Evolutionary conservation across 495 filamentous ascomycete genomes (phyloP), one percentile per base, ranked within the genome.

Genomic region (Gamarada debralockiae): DNA sequence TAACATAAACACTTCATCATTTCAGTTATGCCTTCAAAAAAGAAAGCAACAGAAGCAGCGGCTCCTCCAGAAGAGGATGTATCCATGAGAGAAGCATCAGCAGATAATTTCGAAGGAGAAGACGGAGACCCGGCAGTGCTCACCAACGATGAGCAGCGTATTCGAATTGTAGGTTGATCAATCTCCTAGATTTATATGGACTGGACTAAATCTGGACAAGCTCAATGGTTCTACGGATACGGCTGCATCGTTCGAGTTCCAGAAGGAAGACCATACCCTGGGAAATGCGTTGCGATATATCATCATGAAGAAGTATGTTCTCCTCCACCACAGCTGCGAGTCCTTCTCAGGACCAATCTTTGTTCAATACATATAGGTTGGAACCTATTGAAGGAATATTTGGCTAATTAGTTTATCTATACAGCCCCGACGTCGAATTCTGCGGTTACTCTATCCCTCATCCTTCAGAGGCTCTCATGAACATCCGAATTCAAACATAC

Each of bases 371-470:
- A 34, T 34, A 7, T 7, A 7, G 31, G 31, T 34, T 8, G 8
- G 31, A 34, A 8, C n/a, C 31, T 34, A 39, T 20, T 5, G 4
- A 15, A 43, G 40, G 13, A 39, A 36, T 31, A n/a, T 21, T 33
- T 42, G 14, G 36, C 52, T 56, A 33, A 52, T 24, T 14, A 14
- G n/a, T 12, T 20, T 47, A 31, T 43, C 34, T 42, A 18, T 37
- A 52, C 52, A 95, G 92, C 66, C 93, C 93, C 29, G 80, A 89
- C 38, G 93, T 98, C 29, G 93, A 98, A 63, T 93, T 98, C 71
- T 97, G 95, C 72, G 93, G 92, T 38, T 97, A 98, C 66, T 90
- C 93, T 3, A 97, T 98, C 48, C 93, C 93, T 8, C 93, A 98
- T 73, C 93, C 95, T 29, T 95, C 92, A 15, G 93, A 98, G 64